phyloP scores from a whole-genome alignment of 192 early-diverging fungal species.

The Backusella mclennaniae region DNA sequence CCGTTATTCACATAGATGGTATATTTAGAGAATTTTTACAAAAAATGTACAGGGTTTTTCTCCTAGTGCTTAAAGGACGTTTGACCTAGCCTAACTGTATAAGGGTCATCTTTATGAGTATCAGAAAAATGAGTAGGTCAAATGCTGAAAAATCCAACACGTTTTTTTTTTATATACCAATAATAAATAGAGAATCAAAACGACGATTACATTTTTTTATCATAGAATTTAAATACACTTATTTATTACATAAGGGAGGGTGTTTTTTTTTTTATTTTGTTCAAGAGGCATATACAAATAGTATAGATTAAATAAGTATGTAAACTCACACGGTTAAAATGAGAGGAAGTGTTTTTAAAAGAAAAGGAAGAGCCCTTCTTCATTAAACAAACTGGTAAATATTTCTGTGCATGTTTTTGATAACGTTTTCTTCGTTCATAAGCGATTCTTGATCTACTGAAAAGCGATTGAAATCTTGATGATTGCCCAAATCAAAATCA shows the following conservation, averaged over 20 bases:
- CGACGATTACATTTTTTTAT: not conserved
- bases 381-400: not conserved
- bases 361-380: not conserved
- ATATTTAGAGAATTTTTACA: too few relatives aligned
- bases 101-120: too few relatives aligned
- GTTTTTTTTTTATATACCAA: too few relatives aligned
- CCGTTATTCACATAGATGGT: too few relatives aligned
- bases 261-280: not conserved
- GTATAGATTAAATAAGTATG: not conserved
- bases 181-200: too few relatives aligned
- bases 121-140: too few relatives aligned
- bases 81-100: too few relatives aligned
- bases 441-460: not conserved
- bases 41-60: too few relatives aligned
- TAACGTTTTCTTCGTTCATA: not conserved
- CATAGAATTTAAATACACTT: not conserved
- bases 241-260: not conserved
- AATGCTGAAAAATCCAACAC: too few relatives aligned
- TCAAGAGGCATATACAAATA: slow-evolving; percentile 1
- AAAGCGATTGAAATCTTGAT: not conserved
- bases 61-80: too few relatives aligned
- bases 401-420: not conserved
- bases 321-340: not conserved
- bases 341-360: not conserved
- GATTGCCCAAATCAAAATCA: not conserved